phyloP scores from a whole-genome alignment of 495 filamentous ascomycete species.

The Xylaria longipes region DNA sequence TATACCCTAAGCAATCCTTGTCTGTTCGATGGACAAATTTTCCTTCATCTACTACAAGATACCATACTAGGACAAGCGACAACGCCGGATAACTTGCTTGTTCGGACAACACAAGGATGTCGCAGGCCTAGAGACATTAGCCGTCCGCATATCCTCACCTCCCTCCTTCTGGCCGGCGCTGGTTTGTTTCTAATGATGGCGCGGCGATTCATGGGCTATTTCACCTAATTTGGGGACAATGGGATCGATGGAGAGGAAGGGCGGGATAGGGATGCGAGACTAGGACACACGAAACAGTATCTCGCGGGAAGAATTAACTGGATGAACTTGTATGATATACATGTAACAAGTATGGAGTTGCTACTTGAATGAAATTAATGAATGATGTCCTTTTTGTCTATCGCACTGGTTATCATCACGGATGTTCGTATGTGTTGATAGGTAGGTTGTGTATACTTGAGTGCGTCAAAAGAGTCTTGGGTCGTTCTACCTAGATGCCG shows the following conservation, averaged over 20 bases:
- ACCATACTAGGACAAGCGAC: neutral
- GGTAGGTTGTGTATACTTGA: neutral
- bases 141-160: neutral
- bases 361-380: constrained; percentile 1
- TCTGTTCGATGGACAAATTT: neutral
- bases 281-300: neutral
- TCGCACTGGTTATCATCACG: neutral
- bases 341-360: neutral
- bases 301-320: neutral
- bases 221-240: neutral
- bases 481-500: too few species aligned
- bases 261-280: neutral
- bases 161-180: neutral
- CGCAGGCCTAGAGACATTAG: neutral
- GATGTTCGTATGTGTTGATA: neutral
- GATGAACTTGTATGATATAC: constrained; percentile 8
- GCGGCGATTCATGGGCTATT: neutral
- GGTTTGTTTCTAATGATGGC: neutral
- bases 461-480: too few species aligned
- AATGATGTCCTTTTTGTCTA: neutral
- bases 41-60: neutral
- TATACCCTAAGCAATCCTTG: constrained; percentile 1
- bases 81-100: neutral
- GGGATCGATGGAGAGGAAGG: neutral
- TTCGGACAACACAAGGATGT: neutral